Conservation (phyloP, 768 basidiomycete genomes). For the Nevesoporus exiguus region DNA sequence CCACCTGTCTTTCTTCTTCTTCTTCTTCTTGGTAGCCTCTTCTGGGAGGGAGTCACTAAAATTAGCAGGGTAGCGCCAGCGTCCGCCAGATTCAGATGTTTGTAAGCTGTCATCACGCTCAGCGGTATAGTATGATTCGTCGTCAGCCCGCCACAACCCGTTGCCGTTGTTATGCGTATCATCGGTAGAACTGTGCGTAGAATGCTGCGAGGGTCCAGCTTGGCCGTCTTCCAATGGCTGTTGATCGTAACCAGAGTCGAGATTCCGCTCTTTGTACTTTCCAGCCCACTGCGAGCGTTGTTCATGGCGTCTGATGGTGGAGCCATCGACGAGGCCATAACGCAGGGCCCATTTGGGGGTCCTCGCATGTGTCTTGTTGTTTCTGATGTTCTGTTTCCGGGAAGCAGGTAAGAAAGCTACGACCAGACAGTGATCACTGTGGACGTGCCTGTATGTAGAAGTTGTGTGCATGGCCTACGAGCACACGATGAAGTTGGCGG, state of each 20-base stretch:
- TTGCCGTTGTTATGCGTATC: constrained; percentile 32
- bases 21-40: constrained; percentile 49
- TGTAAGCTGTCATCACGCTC: constrained; percentile 37
- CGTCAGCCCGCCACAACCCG: constrained; percentile 70
- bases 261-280: constrained; percentile 80
- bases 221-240: constrained; percentile 81
- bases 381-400: constrained; percentile 74
- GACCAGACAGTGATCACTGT: not conserved
- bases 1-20: constrained; percentile 82
- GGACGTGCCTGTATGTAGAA: constrained; percentile 79
- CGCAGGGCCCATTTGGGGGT: constrained; percentile 96
- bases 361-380: constrained; percentile 87
- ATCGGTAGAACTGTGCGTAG: constrained; percentile 12
- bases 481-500: constrained; percentile 7
- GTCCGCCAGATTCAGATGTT: constrained; percentile 36
- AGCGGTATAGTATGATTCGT: constrained; percentile 69
- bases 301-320: constrained; percentile 73
- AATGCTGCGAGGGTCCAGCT: constrained; percentile 28
- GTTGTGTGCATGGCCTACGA: constrained; percentile 81
- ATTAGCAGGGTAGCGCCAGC: constrained; percentile 87
- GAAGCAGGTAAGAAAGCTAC: constrained; percentile 7
- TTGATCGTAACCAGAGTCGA: constrained; percentile 64
- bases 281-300: constrained; percentile 83
- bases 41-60: constrained; percentile 57
- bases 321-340: constrained; percentile 83